A percentile compares a stretch with the other conserved stretches of the same genome.
phyloP scores from a whole-genome alignment of 106 monocot species.

The Acorus calamus region DNA sequence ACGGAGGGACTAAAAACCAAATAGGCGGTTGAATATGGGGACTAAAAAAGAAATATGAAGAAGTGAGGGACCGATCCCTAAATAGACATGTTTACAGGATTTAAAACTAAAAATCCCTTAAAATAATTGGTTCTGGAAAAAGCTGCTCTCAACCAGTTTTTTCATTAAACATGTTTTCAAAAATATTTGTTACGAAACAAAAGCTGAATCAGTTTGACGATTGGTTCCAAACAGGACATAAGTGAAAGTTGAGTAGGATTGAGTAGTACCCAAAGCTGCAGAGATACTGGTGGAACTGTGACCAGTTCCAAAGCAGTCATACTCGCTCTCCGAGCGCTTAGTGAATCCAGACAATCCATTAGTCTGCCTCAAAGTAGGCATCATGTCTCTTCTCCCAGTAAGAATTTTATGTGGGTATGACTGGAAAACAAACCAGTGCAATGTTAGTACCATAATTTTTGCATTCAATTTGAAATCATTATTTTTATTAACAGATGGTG shows the following conservation, averaged over 20 bases:
- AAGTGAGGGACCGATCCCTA: too few species aligned
- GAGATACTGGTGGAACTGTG: conserved; percentile 97
- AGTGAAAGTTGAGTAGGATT: neutral
- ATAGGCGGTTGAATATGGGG: too few species aligned
- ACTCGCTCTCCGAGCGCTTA: conserved; percentile 81
- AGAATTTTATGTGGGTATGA: conserved; percentile 94
- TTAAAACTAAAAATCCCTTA: too few species aligned
- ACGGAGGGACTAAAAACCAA: too few species aligned
- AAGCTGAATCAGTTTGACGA: neutral
- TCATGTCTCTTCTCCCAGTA: conserved; percentile 80
- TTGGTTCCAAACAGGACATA: neutral
- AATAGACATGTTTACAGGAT: too few species aligned
- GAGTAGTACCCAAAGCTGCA: conserved; percentile 60
- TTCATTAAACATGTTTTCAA: too few species aligned
- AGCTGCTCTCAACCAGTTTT: too few species aligned
- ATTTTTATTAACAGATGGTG: too few species aligned
- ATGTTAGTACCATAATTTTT: neutral
- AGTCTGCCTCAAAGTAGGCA: conserved; percentile 84
- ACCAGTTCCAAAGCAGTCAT: conserved; percentile 79
- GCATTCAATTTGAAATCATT: neutral
- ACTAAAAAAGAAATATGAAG: too few species aligned
- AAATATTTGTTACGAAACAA: neutral
- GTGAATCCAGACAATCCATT: conserved; percentile 88
- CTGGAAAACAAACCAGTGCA: conserved; percentile 19
- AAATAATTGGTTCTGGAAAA: too few species aligned